Conservation (phyloP, 306 rosid species). For the Biancaea sappan region DNA sequence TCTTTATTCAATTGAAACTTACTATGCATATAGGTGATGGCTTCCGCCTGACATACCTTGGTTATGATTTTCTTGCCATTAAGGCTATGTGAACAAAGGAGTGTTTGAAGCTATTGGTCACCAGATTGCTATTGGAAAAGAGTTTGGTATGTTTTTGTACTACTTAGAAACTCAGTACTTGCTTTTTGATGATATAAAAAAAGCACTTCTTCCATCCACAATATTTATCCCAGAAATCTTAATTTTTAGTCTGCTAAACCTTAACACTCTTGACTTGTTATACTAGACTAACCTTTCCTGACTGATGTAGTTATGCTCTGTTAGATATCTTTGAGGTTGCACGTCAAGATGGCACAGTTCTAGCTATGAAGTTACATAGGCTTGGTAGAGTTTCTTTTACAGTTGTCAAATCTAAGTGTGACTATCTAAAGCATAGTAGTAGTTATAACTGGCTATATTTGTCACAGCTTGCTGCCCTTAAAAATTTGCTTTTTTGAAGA, state of each 20-base stretch:
- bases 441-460: constrained; percentile 91
- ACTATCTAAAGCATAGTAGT: constrained; percentile 82
- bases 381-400: constrained; percentile 94
- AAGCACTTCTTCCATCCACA: background rate
- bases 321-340: constrained; percentile 95
- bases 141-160: constrained; percentile 62
- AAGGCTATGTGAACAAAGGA: constrained; percentile 85
- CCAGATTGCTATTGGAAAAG: constrained; percentile 95
- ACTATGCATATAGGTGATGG: constrained; percentile 73
- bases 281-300: background rate
- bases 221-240: background rate
- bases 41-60: constrained; percentile 91
- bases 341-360: constrained; percentile 76
- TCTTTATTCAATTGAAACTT: constrained; percentile 15
- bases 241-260: background rate
- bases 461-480: constrained; percentile 91
- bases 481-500: constrained; percentile 96
- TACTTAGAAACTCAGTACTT: background rate
- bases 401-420: constrained; percentile 95
- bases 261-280: background rate
- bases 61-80: constrained; percentile 96
- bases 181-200: background rate
- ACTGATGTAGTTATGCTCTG: constrained; percentile 27
- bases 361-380: constrained; percentile 87
- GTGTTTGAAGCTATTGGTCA: constrained; percentile 86